Evolutionary conservation across 805 yeast genomes (phyloP).

Genomic region (Komagataella ulmi): DNA sequence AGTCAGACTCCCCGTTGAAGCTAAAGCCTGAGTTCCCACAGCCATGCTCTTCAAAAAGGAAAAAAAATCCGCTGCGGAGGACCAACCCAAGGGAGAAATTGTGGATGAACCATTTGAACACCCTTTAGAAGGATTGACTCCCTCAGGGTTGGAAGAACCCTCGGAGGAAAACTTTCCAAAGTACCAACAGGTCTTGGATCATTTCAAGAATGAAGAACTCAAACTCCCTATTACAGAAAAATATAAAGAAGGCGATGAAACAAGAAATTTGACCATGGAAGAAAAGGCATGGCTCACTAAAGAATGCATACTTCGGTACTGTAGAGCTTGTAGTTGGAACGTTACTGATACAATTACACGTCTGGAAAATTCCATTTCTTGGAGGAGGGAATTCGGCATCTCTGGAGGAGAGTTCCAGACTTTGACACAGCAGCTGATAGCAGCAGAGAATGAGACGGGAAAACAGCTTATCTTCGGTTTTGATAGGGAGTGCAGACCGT

Average conservation of each 20-base stretch:
- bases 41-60: neutral
- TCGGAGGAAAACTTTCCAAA: slow-evolving; percentile 35
- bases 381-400: slow-evolving; percentile 78
- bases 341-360: slow-evolving; percentile 48
- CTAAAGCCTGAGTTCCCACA: neutral
- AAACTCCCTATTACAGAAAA: slow-evolving; percentile 34
- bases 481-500: slow-evolving; percentile 74
- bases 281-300: slow-evolving; percentile 78
- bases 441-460: slow-evolving; percentile 68
- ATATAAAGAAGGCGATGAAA: slow-evolving; percentile 8
- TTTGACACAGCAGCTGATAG: slow-evolving; percentile 27
- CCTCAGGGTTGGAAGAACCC: slow-evolving; percentile 21
- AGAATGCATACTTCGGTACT: slow-evolving; percentile 70
- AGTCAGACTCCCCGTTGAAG: neutral
- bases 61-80: neutral
- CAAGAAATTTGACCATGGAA: slow-evolving; percentile 17
- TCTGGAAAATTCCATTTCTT: slow-evolving; percentile 51
- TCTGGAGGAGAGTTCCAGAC: slow-evolving; percentile 26
- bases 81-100: neutral
- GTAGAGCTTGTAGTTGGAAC: slow-evolving; percentile 80
- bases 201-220: slow-evolving; percentile 36
- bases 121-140: slow-evolving; percentile 35
- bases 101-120: slow-evolving; percentile 34
- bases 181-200: slow-evolving; percentile 37
- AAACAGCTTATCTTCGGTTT: slow-evolving; percentile 75